Conservation (phyloP, 805 yeast genomes). For the Metschnikowia colocasiae region DNA sequence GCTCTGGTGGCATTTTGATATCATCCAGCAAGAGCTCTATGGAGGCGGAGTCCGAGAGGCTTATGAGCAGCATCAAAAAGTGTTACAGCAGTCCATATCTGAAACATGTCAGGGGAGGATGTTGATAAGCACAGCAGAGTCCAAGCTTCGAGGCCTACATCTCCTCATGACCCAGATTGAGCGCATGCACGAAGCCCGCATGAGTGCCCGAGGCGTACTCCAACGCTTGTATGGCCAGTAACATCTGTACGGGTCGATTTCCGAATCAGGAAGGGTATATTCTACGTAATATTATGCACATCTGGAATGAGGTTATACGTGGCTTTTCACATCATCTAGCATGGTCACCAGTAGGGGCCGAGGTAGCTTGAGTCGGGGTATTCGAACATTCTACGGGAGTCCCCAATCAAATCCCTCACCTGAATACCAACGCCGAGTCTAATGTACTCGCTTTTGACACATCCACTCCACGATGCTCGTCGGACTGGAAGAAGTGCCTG, state of each 20-base stretch:
- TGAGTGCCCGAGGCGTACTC: not conserved
- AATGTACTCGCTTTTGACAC: not conserved
- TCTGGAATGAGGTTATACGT: not conserved
- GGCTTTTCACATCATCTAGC: not conserved
- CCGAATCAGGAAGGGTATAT: not conserved
- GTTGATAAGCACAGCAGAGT: not conserved
- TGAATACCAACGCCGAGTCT: not conserved
- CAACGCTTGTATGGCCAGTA: not conserved
- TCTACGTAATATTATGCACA: not conserved
- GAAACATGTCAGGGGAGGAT: not conserved
- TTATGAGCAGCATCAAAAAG: not conserved
- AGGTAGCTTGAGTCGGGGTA: conserved; percentile 1
- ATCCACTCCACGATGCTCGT: not conserved
- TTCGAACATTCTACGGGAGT: not conserved
- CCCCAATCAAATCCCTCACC: not conserved
- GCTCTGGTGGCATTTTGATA: conserved; percentile 10
- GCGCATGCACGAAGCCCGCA: not conserved
- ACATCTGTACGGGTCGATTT: not conserved
- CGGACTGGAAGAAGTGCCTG: not conserved
- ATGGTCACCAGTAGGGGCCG: not conserved
- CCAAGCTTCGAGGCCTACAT: conserved; percentile 1
- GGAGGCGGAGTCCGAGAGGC: not conserved
- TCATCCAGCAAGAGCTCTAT: not conserved
- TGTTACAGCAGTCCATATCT: not conserved
- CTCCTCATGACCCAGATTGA: conserved; percentile 1